Evolutionary conservation across 1,284 basidiomycete species (phyloP), one percentile per base, ranked within the genome.

Genomic region (Agroathelia rolfsii): DNA sequence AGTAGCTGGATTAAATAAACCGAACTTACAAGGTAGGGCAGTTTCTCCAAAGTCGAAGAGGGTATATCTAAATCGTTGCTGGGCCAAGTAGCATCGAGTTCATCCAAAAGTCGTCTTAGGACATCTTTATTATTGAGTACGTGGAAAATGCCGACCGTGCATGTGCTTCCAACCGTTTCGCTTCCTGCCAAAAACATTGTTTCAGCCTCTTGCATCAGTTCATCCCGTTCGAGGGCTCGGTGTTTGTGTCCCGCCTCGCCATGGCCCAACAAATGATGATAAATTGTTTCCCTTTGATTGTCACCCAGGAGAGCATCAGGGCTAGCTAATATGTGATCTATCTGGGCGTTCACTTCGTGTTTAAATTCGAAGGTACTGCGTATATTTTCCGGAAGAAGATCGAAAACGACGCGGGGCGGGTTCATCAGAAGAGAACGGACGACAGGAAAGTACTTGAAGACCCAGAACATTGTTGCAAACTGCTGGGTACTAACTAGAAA

Each of bases 111-210:
- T 6, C 33, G 32, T 14, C 19, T 16, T 5, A 37, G 37, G 3
- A 57, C 36, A 4, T 25, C 24, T 17, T 42, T 30, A 31, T 57
- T 41, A 14, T 40, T 47, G 19, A 59, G 42, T 12, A 60, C 30
- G 28, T 54, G 43, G 29, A 53, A 55, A 3, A 49, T 45, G 12
- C 53, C 59, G 10, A 56, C 40, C 9, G 47, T 53, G 32, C 51
- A 53, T 3, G 58, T 50, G 28, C 53, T 56, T 8, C 52, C 54
- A 10, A 58, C 51, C 1, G 59, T 62, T 26, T 61, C 60, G 28
- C 50, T 57, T 14, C 59, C 58, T 5, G 58, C 59, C 15, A 48
- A 45, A 17, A 59, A 39, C 12, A 62, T 43, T 12, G 50, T 50
- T n/a, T 49, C 33, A 7, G 51, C 49, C 41, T 62, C 59, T 13